These are phyloP conservation scores for Pestalotiopsis sp. DNA, from an alignment of 2,329 filamentous ascomycete genomes.

Conservation along the genomic window DNA sequence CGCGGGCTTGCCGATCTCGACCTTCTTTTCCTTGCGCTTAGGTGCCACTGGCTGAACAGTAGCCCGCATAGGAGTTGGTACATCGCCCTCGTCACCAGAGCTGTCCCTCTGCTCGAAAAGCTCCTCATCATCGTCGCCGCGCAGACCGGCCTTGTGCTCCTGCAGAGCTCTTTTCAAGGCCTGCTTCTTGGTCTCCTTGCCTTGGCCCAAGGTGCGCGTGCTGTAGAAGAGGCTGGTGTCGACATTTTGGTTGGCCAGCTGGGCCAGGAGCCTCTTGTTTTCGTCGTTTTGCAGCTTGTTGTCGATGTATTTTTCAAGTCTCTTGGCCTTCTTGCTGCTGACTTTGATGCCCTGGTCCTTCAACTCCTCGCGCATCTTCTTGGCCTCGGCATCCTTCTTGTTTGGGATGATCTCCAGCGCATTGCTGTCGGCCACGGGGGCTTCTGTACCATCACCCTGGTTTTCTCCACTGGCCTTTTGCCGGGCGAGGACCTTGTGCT, in stretches of 20 bases:
- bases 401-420: constrained; percentile 51
- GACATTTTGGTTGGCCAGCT: constrained; percentile 76
- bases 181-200: constrained; percentile 72
- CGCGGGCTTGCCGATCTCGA: background rate
- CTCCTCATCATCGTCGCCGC: constrained; percentile 55
- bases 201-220: constrained; percentile 74
- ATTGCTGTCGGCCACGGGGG: constrained; percentile 52
- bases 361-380: constrained; percentile 60
- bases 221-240: constrained; percentile 83
- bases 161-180: constrained; percentile 63
- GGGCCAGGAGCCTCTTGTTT: constrained; percentile 79
- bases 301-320: constrained; percentile 74
- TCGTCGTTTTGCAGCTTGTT: constrained; percentile 95
- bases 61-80: background rate
- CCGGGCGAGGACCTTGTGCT: constrained; percentile 69
- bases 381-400: constrained; percentile 52
- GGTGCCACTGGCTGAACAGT: background rate
- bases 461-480: constrained; percentile 38
- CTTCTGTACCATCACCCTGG: constrained; percentile 36
- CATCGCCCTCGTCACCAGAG: background rate
- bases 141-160: constrained; percentile 67
- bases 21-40: background rate
- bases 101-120: constrained; percentile 45
- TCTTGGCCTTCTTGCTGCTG: constrained; percentile 67
- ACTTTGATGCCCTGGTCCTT: constrained; percentile 55